Conservation (phyloP, 2,329 filamentous ascomycete genomes). For the Hypoxylon sp. region DNA sequence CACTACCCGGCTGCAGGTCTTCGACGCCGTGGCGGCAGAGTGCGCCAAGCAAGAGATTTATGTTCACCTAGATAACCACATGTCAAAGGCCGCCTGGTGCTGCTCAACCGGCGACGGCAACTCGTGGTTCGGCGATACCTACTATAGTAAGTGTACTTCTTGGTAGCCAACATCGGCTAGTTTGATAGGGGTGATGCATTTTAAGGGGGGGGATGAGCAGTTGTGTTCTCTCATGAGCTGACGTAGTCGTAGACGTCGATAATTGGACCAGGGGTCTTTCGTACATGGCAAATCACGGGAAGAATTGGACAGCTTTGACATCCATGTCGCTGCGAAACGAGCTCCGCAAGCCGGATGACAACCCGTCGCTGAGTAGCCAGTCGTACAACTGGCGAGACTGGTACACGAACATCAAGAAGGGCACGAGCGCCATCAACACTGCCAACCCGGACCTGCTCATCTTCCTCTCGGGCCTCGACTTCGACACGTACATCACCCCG, state of each 20-base stretch:
- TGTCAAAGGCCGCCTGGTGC: constrained; percentile 66
- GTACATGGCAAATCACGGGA: constrained; percentile 67
- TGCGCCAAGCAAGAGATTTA: constrained; percentile 63
- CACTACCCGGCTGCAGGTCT: constrained; percentile 60
- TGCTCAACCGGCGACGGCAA: constrained; percentile 64
- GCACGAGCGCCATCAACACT: constrained; percentile 57
- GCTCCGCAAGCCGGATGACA: constrained; percentile 54
- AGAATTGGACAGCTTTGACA: constrained; percentile 56
- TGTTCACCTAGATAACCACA: constrained; percentile 68
- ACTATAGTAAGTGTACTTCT: constrained; percentile 52
- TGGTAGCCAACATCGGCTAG: background rate
- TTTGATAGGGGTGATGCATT: background rate
- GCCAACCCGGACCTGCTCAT: constrained; percentile 62
- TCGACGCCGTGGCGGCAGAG: constrained; percentile 68
- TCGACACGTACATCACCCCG: constrained; percentile 62
- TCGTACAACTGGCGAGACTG: constrained; percentile 65
- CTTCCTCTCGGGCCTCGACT: constrained; percentile 66
- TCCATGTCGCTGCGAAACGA: constrained; percentile 64
- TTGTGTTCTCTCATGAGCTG: constrained; percentile 1
- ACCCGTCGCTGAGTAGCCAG: constrained; percentile 42
- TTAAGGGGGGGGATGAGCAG: background rate
- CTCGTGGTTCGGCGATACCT: constrained; percentile 66
- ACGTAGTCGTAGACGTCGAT: constrained; percentile 46
- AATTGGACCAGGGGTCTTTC: constrained; percentile 68
- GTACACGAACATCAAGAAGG: constrained; percentile 60